Evolutionary conservation across 2,329 filamentous ascomycete species (phyloP).

Genomic region (Paecilomyces formosus): DNA sequence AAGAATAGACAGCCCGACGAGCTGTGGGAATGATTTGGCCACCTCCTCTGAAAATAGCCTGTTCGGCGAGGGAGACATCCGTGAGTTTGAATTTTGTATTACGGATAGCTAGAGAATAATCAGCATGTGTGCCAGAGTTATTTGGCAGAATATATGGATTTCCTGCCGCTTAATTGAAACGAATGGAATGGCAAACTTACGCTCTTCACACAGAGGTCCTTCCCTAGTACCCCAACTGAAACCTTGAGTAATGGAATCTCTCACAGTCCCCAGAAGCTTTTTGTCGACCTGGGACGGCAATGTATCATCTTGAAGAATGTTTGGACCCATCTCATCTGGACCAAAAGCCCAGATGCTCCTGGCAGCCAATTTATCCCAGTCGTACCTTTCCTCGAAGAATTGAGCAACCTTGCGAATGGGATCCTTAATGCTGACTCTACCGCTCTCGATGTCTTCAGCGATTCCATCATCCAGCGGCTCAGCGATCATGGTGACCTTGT

Average conservation of each 20-base stretch:
- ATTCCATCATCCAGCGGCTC: constrained; percentile 94
- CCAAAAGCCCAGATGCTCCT: constrained; percentile 98
- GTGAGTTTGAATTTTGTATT: constrained; percentile 98
- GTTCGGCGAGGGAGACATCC: constrained; percentile 74
- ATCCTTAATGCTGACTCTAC: constrained; percentile 84
- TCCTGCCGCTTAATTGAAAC: background rate
- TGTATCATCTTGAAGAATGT: constrained; percentile 95
- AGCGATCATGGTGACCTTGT: constrained; percentile 97
- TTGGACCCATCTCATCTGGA: constrained; percentile 87
- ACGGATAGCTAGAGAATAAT: constrained; percentile 63
- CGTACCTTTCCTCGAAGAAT: constrained; percentile 95
- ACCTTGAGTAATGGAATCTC: constrained; percentile 88
- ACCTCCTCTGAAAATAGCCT: constrained; percentile 90
- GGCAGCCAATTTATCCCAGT: constrained; percentile 90
- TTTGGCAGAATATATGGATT: constrained; percentile 9
- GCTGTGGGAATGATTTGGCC: constrained; percentile 97
- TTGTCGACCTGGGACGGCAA: constrained; percentile 91
- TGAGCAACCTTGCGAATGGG: constrained; percentile 88
- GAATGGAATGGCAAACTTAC: constrained; percentile 48
- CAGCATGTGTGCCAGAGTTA: constrained; percentile 10
- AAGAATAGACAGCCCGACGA: constrained; percentile 86
- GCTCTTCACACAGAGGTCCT: constrained; percentile 95
- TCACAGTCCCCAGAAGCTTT: constrained; percentile 75
- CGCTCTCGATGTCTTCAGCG: constrained; percentile 86
- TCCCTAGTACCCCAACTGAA: constrained; percentile 96